A percentile compares a stretch with the other conserved stretches of the same genome.
These are phyloP conservation scores for Misopates orontium DNA, from an alignment of 257 asterid genomes.

Conservation along the genomic window DNA sequence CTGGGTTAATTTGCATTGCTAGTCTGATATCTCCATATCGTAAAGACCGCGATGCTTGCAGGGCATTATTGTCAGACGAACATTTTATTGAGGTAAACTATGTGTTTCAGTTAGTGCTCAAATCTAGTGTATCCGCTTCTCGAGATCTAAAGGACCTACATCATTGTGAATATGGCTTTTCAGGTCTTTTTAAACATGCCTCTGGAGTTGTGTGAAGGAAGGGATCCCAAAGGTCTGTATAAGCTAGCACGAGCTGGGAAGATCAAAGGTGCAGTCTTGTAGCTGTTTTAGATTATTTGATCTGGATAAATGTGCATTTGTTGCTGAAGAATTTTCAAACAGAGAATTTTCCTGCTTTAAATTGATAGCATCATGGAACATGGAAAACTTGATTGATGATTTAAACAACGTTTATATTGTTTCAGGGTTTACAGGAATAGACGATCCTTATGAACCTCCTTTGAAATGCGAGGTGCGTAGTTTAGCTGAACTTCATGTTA, in stretches of 20 bases:
- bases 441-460: slow-evolving; percentile 95
- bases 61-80: slow-evolving; percentile 63
- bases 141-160: slow-evolving; percentile 9
- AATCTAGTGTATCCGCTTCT: not conserved
- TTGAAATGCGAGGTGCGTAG: slow-evolving; percentile 75
- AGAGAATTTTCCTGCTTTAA: slow-evolving; percentile 1
- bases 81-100: slow-evolving; percentile 74
- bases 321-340: slow-evolving; percentile 8
- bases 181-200: slow-evolving; percentile 96
- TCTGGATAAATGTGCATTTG: not conserved
- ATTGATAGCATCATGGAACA: not conserved
- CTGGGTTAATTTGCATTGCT: slow-evolving; percentile 94
- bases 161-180: not conserved
- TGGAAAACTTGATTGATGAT: slow-evolving; percentile 1
- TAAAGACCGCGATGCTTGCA: slow-evolving; percentile 95
- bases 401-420: slow-evolving; percentile 7
- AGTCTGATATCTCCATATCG: slow-evolving; percentile 95
- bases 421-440: slow-evolving; percentile 95
- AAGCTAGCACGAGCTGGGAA: slow-evolving; percentile 96
- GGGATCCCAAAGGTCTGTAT: slow-evolving; percentile 98
- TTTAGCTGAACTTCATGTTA: not conserved
- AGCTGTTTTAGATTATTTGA: not conserved
- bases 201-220: slow-evolving; percentile 77
- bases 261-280: slow-evolving; percentile 58
- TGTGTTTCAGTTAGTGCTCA: slow-evolving; percentile 10